Percentiles rank a stretch among this genome's conserved stretches.
Conservation (phyloP, 2,329 filamentous ascomycete species). For the Calonectria pseudoreteaudii region DNA sequence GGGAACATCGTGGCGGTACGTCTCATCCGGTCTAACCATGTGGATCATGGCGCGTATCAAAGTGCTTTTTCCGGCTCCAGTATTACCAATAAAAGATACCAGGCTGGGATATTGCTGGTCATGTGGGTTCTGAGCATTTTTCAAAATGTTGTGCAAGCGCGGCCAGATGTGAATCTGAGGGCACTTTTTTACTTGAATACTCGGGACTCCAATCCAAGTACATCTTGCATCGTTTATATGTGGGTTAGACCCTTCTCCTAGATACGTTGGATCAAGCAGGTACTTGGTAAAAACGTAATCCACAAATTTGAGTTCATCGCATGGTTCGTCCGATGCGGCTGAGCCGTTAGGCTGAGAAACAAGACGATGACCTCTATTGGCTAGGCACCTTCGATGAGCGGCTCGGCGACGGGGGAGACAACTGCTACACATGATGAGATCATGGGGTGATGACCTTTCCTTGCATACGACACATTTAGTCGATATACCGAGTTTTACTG, state of each 20-base stretch:
- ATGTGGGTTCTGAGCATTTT: neutral
- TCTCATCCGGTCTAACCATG: neutral
- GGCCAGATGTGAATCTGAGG: neutral
- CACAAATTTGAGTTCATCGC: neutral
- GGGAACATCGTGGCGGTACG: neutral
- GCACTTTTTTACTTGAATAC: neutral
- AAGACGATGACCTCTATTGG: neutral
- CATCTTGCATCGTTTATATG: neutral
- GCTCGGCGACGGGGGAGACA: neutral
- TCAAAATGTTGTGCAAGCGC: neutral
- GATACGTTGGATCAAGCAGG: neutral
- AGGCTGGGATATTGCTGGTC: conserved; percentile 22
- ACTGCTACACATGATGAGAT: neutral
- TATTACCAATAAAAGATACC: conserved; percentile 31
- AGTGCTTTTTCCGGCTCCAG: conserved; percentile 28
- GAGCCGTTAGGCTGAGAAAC: neutral
- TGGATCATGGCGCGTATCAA: conserved; percentile 27
- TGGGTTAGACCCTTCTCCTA: neutral
- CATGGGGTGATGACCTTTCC: neutral
- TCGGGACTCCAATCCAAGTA: neutral
- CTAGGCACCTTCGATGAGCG: neutral
- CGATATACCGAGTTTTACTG: neutral
- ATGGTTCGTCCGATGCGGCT: neutral
- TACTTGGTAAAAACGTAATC: neutral
- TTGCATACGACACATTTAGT: neutral